A percentile compares a stretch with the other conserved stretches of the same genome.
These are phyloP conservation scores for Sporothrix protearum DNA, from an alignment of 2,329 filamentous ascomycete genomes.

Conservation along the genomic window DNA sequence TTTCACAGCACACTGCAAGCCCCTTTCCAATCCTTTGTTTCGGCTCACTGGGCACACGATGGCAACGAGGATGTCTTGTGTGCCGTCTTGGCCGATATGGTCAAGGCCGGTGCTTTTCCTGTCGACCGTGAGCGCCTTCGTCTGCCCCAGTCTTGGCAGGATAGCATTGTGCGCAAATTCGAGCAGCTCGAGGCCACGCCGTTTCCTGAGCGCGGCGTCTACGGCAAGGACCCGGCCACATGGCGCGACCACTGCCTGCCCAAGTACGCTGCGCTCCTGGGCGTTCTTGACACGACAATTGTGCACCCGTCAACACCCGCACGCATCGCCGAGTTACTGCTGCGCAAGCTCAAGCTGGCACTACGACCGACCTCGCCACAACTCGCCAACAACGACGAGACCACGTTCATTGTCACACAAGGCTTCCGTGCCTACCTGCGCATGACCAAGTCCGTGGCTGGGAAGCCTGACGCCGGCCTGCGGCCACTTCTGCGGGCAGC, in stretches of 20 bases:
- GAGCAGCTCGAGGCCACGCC: conserved; percentile 60
- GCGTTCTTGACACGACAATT: conserved; percentile 57
- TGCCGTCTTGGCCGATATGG: conserved; percentile 64
- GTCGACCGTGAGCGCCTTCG: conserved; percentile 48
- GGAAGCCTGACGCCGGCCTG: conserved; percentile 56
- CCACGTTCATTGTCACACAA: conserved; percentile 70
- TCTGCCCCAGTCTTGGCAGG: conserved; percentile 67
- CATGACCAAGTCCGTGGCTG: conserved; percentile 56
- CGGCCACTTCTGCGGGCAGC: conserved; percentile 63
- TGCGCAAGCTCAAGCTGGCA: conserved; percentile 63
- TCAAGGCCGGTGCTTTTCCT: conserved; percentile 53
- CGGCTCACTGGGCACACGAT: conserved; percentile 66
- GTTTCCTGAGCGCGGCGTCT: conserved; percentile 61
- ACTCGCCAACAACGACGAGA: conserved; percentile 55
- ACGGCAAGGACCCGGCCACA: conserved; percentile 58
- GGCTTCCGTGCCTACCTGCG: conserved; percentile 71
- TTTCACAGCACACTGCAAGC: conserved; percentile 77
- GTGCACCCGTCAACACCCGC: conserved; percentile 65
- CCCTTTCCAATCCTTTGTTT: conserved; percentile 80
- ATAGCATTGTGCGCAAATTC: conserved; percentile 68
- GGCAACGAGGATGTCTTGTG: conserved; percentile 66
- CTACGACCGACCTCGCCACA: conserved; percentile 56
- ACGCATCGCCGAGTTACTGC: conserved; percentile 61
- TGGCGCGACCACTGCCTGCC: conserved; percentile 63
- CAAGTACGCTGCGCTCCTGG: conserved; percentile 64